A percentile compares a stretch with the other conserved stretches of the same genome.
Evolutionary conservation across 768 basidiomycete genomes (phyloP).

Genomic region (Agrocybe pediades): DNA sequence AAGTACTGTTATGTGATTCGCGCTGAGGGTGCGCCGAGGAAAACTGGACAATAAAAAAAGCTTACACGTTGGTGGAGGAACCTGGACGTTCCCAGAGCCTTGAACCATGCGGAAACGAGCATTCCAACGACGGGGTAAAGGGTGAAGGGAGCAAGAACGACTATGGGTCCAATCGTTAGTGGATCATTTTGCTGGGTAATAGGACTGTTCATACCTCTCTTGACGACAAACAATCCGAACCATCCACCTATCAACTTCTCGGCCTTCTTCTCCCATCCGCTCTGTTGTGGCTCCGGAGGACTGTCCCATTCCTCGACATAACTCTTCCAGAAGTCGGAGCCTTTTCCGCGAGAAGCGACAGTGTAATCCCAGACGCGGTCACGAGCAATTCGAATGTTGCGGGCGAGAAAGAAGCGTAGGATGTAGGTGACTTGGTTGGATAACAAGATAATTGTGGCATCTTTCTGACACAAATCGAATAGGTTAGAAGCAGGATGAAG

Average conservation of each 20-base stretch:
- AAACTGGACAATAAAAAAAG: too few relatives aligned
- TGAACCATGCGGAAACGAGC: conserved; percentile 61
- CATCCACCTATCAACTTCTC: conserved; percentile 38
- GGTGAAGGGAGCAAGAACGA: conserved; percentile 60
- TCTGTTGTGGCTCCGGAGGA: conserved; percentile 45
- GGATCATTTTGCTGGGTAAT: neutral
- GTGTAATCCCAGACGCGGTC: conserved; percentile 83
- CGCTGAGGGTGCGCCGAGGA: too few relatives aligned
- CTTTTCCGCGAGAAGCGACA: conserved; percentile 80
- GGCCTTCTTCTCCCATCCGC: conserved; percentile 28
- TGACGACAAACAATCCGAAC: conserved; percentile 44
- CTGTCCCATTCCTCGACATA: conserved; percentile 82
- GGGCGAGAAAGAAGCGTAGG: conserved; percentile 79
- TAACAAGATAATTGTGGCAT: conserved; percentile 74
- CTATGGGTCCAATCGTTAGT: conserved; percentile 28
- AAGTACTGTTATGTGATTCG: conserved; percentile 74
- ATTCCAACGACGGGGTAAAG: conserved; percentile 74
- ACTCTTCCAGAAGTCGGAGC: conserved; percentile 79
- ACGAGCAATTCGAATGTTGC: conserved; percentile 80
- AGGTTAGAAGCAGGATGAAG: neutral
- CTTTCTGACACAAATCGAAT: conserved; percentile 40
- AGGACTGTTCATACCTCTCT: conserved; percentile 36
- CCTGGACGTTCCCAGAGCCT: conserved; percentile 66
- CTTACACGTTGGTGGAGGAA: conserved; percentile 69
- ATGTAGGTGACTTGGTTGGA: conserved; percentile 76